These are phyloP conservation scores for Silene conica DNA, from an alignment of 148 eudicot genomes.

Conservation along the genomic window DNA sequence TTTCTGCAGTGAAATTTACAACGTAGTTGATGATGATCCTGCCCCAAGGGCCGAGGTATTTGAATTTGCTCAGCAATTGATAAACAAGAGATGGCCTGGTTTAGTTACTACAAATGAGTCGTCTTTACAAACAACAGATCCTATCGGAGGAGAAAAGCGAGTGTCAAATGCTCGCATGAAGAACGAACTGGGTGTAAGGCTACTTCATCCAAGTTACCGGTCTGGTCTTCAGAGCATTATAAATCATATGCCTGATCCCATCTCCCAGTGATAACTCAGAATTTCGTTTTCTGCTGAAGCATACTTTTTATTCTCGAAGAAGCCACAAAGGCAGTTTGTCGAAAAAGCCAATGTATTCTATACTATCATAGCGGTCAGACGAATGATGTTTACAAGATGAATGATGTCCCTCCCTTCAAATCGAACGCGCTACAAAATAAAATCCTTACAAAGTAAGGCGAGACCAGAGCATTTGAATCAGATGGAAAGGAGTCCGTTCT, in stretches of 20 bases:
- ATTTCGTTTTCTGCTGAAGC: no score
- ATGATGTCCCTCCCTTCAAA: no score
- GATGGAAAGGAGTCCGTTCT: no score
- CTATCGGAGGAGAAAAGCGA: constrained; percentile 51
- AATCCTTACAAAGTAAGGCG: no score
- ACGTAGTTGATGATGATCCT: constrained; percentile 88
- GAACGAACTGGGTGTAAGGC: constrained; percentile 52
- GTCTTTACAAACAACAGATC: constrained; percentile 1
- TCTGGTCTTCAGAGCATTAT: constrained; percentile 66
- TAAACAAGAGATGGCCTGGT: constrained; percentile 57
- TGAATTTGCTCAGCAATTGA: constrained; percentile 46
- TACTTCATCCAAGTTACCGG: constrained; percentile 64
- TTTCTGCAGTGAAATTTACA: constrained; percentile 48
- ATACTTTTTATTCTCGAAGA: no score
- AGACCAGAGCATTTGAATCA: no score
- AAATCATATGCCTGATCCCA: constrained; percentile 38
- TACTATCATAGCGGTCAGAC: no score
- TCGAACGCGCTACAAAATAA: no score
- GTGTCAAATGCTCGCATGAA: constrained; percentile 69
- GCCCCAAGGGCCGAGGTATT: constrained; percentile 70
- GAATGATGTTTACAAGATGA: no score
- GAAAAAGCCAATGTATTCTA: no score
- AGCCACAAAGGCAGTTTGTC: neutral
- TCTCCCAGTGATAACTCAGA: neutral
- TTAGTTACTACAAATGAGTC: constrained; percentile 17